Evolutionary conservation across 2,329 filamentous ascomycete genomes (phyloP).

Genomic region (Phyllosticta ampelicida): DNA sequence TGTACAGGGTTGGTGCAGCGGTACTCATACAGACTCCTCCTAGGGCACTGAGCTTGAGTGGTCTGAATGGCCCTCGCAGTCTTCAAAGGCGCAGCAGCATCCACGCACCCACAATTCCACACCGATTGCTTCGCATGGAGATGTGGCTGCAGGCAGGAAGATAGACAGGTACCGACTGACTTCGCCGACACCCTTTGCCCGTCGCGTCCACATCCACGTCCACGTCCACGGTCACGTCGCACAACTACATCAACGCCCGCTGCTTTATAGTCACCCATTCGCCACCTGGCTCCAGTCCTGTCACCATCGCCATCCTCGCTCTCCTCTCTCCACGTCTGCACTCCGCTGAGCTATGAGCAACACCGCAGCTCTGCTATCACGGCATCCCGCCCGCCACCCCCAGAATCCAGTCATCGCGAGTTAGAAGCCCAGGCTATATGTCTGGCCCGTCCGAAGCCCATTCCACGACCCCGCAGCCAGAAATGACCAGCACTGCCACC

Average conservation of each 20-base stretch:
- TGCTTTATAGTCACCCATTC: background rate
- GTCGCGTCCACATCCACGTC: no score
- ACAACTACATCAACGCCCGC: background rate
- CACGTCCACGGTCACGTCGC: no score
- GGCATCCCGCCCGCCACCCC: background rate
- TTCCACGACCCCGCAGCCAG: background rate
- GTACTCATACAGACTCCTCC: no score
- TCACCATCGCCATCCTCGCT: no score
- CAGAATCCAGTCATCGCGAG: background rate
- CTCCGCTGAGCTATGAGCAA: slow-evolving; percentile 2
- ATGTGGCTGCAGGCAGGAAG: background rate
- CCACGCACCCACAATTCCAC: background rate
- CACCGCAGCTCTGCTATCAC: background rate
- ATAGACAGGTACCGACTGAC: background rate
- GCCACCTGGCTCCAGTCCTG: background rate
- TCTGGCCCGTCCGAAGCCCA: slow-evolving; percentile 4
- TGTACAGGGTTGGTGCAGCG: background rate
- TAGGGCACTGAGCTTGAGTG: background rate
- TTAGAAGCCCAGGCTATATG: background rate
- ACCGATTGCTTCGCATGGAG: background rate
- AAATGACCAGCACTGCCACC: background rate
- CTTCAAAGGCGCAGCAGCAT: background rate
- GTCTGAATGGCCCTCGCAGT: background rate
- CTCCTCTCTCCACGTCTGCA: background rate
- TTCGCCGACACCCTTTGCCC: background rate